Conservation (phyloP, 23 red algal genomes). For the Gracilaria domingensis region DNA sequence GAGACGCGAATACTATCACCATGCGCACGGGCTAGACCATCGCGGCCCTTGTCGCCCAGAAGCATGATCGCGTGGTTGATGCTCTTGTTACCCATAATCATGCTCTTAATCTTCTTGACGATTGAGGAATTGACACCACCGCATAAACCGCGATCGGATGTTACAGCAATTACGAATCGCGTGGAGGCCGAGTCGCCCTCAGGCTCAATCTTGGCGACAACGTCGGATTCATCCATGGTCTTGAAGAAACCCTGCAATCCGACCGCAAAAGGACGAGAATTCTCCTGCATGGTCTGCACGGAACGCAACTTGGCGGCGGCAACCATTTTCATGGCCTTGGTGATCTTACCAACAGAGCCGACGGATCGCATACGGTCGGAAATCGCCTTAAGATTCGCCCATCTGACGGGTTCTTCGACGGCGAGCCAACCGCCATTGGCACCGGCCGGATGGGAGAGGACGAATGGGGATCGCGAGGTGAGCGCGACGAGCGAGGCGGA, state of each 20-base stretch:
- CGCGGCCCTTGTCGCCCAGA: constrained; percentile 96
- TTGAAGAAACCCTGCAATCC: constrained; percentile 91
- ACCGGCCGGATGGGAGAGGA: constrained; percentile 40
- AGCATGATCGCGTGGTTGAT: constrained; percentile 81
- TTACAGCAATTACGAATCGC: constrained; percentile 88
- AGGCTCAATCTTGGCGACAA: constrained; percentile 12
- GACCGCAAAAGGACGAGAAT: constrained; percentile 84
- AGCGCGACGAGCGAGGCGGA: constrained; percentile 45
- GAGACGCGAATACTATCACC: constrained; percentile 76
- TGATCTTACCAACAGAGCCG: constrained; percentile 95
- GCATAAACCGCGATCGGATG: constrained; percentile 96
- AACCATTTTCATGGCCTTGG: constrained; percentile 99
- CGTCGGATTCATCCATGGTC: constrained; percentile 77
- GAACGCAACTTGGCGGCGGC: constrained; percentile 96
- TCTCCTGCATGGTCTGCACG: constrained; percentile 93
- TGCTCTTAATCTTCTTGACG: constrained; percentile 75
- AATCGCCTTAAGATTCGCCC: constrained; percentile 95
- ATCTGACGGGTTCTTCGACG: constrained; percentile 69
- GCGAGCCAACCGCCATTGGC: constrained; percentile 51
- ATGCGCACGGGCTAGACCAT: constrained; percentile 78
- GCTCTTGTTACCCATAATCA: constrained; percentile 57
- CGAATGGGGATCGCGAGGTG: constrained; percentile 5
- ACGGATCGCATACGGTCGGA: constrained; percentile 95
- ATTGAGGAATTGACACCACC: constrained; percentile 96
- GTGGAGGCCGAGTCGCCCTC: constrained; percentile 8